Evolutionary conservation across 1,284 basidiomycete genomes (phyloP).

Genomic region (Ceratobasidium sp.): DNA sequence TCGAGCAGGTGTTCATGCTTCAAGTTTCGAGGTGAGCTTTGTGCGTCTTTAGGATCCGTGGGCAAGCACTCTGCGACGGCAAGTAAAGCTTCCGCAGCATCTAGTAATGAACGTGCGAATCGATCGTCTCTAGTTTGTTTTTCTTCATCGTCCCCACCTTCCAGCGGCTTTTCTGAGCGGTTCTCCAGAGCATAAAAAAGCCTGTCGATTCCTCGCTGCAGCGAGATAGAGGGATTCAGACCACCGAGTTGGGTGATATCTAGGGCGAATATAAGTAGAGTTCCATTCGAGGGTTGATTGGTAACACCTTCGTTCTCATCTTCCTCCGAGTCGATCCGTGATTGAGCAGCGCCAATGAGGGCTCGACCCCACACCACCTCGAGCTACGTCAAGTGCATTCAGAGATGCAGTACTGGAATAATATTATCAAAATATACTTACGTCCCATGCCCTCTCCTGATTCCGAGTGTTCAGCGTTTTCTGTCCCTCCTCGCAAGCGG

Average conservation of each 20-base stretch:
- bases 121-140: background rate
- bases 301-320: background rate
- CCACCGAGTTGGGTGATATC: background rate
- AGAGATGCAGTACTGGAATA: background rate
- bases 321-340: background rate
- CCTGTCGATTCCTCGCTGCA: background rate
- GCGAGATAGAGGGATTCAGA: background rate
- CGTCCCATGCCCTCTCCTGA: constrained; percentile 24
- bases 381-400: background rate
- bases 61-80: constrained; percentile 9
- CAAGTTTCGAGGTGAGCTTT: too few species aligned
- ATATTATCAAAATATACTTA: background rate
- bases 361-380: constrained; percentile 17
- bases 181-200: constrained; percentile 14
- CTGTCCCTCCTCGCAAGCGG: constrained; percentile 29
- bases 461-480: constrained; percentile 14
- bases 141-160: background rate
- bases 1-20: background rate
- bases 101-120: constrained; percentile 17
- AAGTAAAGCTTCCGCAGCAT: background rate
- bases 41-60: background rate
- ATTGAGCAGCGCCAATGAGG: constrained; percentile 21
- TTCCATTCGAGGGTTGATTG: background rate
- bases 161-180: background rate
- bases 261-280: background rate